Evolutionary conservation across 495 filamentous ascomycete species (phyloP), one percentile per base, ranked within the genome.

Genomic region (Hypoxylon rickii): DNA sequence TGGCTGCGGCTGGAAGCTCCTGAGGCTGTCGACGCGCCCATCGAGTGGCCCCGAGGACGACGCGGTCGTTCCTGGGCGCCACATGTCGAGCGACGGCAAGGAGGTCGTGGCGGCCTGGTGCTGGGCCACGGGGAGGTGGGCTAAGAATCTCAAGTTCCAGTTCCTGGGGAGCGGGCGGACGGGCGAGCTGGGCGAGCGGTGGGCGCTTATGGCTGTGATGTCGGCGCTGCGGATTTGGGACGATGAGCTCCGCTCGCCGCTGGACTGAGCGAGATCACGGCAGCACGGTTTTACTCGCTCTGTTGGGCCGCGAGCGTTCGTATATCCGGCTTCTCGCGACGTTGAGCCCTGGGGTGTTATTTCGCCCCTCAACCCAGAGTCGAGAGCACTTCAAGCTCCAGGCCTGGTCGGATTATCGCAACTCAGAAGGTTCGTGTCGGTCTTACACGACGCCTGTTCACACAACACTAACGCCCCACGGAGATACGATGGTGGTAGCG

Each of bases 91-190:
- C 19, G 68, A 64, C 17, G 63, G 63, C 22, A 59, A 34, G 36
- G 69, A 71, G 56, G 61, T 68, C 15, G 69, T 71, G 19, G 66
- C 69, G 0, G 62, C 56, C 8, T 68, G 59, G 50, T 33, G 44
- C 10, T 46, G 24, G 15, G 21, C 41, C 1, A 22, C 17, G 15
- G 16, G 51, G 7, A 64, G 55, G 51, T 3, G 64, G 21, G 43
- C 59, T 8, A 66, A 67, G 52, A 29, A 17, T 3, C 16, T 65
- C 11, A 46, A 46, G 39, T 71, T 71, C 26, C 17, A 29, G 24
- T 71, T 70, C 51, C 34, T 68, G 8, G 69, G 69, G 1, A 55
- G 36, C 2, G 69, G 69, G 16, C 59, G 41, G 0, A 55, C 42
- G 12, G 67, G 69, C n/a, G 24, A 42, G 12, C 46, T 71, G 0